Base-by-base conservation (phyloP, 306 rosid species). In the Lablab purpureus region DNA sequence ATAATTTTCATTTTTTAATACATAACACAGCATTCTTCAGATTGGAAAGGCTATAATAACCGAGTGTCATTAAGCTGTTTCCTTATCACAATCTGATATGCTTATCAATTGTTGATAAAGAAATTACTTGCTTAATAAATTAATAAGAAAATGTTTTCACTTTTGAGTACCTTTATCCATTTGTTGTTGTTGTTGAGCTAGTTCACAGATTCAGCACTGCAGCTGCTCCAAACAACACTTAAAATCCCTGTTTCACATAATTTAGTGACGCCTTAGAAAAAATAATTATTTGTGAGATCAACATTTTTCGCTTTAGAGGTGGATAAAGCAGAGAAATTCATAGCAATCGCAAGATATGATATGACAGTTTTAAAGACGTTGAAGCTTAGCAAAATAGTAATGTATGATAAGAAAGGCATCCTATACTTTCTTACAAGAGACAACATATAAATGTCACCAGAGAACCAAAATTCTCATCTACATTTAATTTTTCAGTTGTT, bases 111-210 rank as follows among this genome's bases (percentile, higher is more conserved):
- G 40, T 37, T 56, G 28, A 19, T 22, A 64, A 23, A 62, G 43
- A 32, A 68, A 30, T 34, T 10, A 18, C 19, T 19, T 18, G 12
- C 58, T 7, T 22, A n/a, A 62, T 37, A 71, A 37, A 36, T 18
- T 25, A 54, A 28, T 1, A 19, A 75, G 45, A 64, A 28, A 56
- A 78, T 17, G 2, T 36, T 62, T 71, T 43, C 40, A 22, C 10
- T 79, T 52, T 59, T 63, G 54, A 59, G 27, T 83, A 91, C 90
- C 88, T 79, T 85, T 82, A 80, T 87, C 89, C 90, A 89, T 91
- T 56, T 72, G 18, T 56, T 81, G 11, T 56, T 81, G 11, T 37
- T 37, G 78, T 22, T 21, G 77, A 75, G 66, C 70, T 80, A 71
- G 52, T 45, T 54, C 10, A 41, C 68, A 45, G 67, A 82, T 54